phyloP scores from a whole-genome alignment of 225 moss, liverwort and hornwort species.

The Physcomitrellopsis africana region DNA sequence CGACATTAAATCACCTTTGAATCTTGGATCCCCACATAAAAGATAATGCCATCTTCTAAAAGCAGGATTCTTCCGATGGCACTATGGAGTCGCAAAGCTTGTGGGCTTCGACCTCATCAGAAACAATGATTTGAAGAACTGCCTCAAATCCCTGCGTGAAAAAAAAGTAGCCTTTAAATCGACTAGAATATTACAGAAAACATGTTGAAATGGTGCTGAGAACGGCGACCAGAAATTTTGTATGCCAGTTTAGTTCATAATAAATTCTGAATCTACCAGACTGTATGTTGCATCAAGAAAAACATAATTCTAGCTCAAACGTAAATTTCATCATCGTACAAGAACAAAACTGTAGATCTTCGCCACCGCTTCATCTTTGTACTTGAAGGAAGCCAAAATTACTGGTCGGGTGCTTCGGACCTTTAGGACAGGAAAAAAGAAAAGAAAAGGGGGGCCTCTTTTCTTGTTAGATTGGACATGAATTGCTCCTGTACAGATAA shows the following conservation, averaged over 20 bases:
- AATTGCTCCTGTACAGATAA: not conserved
- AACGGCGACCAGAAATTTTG: not conserved
- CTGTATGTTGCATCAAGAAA: slow-evolving; percentile 1
- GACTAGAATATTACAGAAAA: not conserved
- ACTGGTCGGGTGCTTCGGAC: not conserved
- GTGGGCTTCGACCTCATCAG: not conserved
- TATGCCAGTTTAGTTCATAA: not conserved
- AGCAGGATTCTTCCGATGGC: slow-evolving; percentile 11
- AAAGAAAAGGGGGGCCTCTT: too few relatives aligned
- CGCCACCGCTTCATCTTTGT: not conserved
- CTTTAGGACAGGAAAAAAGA: not conserved
- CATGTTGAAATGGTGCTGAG: slow-evolving; percentile 19
- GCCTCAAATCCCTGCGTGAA: slow-evolving; percentile 20
- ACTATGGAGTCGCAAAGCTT: slow-evolving; percentile 1
- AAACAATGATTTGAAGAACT: slow-evolving; percentile 20
- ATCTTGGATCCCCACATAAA: not conserved
- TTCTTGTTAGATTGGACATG: not conserved
- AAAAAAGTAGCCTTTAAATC: slow-evolving; percentile 9
- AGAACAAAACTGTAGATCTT: slow-evolving; percentile 11
- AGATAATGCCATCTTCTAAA: slow-evolving; percentile 6
- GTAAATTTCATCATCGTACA: slow-evolving; percentile 9
- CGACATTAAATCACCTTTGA: slow-evolving; percentile 2
- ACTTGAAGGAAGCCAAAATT: slow-evolving; percentile 11
- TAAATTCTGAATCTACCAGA: slow-evolving; percentile 6
- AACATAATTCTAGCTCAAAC: slow-evolving; percentile 14